A percentile compares a stretch with the other conserved stretches of the same genome.
phyloP scores from a whole-genome alignment of 2,329 filamentous ascomycete species.

The Exophiala phaeomuriformis region DNA sequence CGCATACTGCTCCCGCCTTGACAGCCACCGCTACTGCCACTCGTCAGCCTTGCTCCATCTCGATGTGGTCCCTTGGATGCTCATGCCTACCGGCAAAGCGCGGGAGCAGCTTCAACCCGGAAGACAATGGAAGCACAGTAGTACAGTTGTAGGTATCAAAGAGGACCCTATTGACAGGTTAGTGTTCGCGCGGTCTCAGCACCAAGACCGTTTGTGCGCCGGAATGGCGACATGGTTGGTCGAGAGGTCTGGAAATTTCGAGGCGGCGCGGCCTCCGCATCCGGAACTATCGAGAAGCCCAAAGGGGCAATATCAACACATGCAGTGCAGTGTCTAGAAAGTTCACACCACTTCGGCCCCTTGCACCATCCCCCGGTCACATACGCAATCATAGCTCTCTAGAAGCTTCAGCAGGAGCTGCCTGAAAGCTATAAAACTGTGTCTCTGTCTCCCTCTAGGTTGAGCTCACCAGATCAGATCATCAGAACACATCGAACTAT shows the following conservation, averaged over 20 bases:
- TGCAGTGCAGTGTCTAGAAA: not conserved
- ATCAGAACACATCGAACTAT: not conserved
- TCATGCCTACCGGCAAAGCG: too few species aligned
- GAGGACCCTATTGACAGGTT: too few species aligned
- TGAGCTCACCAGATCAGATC: conserved; percentile 2
- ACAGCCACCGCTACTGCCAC: too few species aligned
- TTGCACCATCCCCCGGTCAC: not conserved
- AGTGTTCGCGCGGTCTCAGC: not conserved
- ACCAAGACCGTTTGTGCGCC: not conserved
- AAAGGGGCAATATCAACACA: not conserved
- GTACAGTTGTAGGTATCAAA: too few species aligned
- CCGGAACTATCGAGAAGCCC: not conserved
- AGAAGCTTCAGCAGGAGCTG: conserved; percentile 11
- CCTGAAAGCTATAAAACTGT: conserved; percentile 9
- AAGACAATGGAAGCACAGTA: too few species aligned
- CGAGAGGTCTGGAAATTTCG: not conserved
- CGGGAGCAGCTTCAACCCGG: too few species aligned
- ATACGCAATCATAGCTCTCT: not conserved
- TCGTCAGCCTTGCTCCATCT: too few species aligned
- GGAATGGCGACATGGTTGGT: not conserved
- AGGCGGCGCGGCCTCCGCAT: not conserved
- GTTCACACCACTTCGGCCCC: not conserved
- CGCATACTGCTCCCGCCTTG: not conserved
- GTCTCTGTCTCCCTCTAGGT: not conserved
- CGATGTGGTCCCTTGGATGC: too few species aligned